phyloP scores from a whole-genome alignment of 208 protist genomes.

The Crithidia bombi region DNA sequence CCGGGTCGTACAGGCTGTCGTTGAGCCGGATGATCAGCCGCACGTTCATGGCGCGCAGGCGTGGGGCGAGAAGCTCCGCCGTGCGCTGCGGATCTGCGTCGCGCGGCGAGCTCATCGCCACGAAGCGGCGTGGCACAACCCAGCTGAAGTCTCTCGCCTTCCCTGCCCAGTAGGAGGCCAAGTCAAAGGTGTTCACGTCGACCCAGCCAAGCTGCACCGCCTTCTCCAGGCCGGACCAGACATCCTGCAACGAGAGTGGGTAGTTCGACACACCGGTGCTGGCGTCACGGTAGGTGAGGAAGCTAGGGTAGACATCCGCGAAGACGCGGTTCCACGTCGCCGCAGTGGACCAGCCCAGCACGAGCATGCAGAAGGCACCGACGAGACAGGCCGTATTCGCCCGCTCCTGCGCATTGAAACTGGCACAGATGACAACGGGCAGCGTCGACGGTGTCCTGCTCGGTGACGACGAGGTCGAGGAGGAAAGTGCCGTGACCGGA shows the following conservation, averaged over 20 bases:
- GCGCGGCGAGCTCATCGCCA: constrained; percentile 91
- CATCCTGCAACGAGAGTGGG: constrained; percentile 84
- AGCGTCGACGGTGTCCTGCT: constrained; percentile 1
- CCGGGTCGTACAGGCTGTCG: constrained; percentile 90
- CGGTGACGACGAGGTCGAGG: neutral
- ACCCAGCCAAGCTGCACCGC: constrained; percentile 81
- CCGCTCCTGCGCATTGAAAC: constrained; percentile 74
- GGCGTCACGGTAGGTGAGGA: constrained; percentile 95
- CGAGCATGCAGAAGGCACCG: constrained; percentile 72
- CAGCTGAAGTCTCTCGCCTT: constrained; percentile 94
- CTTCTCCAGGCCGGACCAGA: constrained; percentile 70
- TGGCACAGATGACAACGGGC: constrained; percentile 63
- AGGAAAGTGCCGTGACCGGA: neutral
- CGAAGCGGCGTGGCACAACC: constrained; percentile 93
- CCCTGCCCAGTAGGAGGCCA: constrained; percentile 86
- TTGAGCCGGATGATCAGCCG: constrained; percentile 95
- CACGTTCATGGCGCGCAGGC: constrained; percentile 78
- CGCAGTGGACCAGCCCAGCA: constrained; percentile 60
- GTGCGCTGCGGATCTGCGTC: constrained; percentile 38
- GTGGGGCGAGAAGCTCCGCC: constrained; percentile 51
- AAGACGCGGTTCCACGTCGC: constrained; percentile 66
- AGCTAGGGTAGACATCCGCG: constrained; percentile 67
- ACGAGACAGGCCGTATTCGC: constrained; percentile 89
- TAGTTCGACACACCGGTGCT: constrained; percentile 82
- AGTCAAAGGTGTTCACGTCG: constrained; percentile 88